Evolutionary conservation across 768 basidiomycete species (phyloP).

Genomic region (Leccinum variicolor): DNA sequence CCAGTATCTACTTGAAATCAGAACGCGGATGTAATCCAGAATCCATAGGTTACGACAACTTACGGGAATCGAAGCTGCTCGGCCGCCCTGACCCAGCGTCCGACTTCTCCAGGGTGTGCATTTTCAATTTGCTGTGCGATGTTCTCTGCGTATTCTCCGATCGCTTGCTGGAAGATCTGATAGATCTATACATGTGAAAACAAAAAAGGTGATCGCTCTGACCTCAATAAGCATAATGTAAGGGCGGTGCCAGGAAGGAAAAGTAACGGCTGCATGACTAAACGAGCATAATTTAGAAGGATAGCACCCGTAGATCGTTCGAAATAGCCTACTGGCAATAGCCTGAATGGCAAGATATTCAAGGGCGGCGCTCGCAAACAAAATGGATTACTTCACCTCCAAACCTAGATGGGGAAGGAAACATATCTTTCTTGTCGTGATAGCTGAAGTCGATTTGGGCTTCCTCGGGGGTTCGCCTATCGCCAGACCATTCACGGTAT

Average conservation of each 20-base stretch:
- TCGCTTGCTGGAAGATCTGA: constrained; percentile 20
- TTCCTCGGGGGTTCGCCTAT: constrained; percentile 15
- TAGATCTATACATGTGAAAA: background rate
- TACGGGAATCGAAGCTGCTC: constrained; percentile 29
- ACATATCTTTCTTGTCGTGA: constrained; percentile 22
- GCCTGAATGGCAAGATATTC: constrained; percentile 7
- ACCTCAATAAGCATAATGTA: constrained; percentile 28
- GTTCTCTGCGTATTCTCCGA: constrained; percentile 23
- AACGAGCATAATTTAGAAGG: background rate
- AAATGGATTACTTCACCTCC: constrained; percentile 15
- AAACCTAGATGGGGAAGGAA: constrained; percentile 25
- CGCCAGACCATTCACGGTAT: constrained; percentile 23
- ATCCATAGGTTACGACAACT: background rate
- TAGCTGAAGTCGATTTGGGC: constrained; percentile 15
- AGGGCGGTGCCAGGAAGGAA: constrained; percentile 28
- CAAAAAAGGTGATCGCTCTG: background rate
- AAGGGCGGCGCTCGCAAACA: background rate
- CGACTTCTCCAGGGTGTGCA: constrained; percentile 14
- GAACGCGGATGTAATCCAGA: background rate
- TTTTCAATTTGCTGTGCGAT: constrained; percentile 26
- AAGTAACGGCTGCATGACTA: constrained; percentile 21
- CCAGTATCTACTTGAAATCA: constrained; percentile 21
- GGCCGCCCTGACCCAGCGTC: constrained; percentile 19
- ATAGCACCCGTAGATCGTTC: background rate
- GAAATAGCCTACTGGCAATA: constrained; percentile 24